Conservation (phyloP, 148 eudicot genomes). For the Tetragonia tetragonoides region DNA sequence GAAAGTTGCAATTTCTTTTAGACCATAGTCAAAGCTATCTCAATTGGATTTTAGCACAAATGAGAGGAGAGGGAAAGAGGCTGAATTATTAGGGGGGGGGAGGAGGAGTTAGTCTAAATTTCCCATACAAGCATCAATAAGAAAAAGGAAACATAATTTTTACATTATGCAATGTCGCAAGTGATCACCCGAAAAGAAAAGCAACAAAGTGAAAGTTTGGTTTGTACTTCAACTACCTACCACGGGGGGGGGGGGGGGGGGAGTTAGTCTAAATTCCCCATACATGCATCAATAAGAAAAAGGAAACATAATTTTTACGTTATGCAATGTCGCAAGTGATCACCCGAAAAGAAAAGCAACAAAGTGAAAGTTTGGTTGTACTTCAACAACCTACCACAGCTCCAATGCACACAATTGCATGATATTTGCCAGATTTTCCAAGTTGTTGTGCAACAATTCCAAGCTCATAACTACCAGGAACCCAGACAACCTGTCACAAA, state of each 20-base stretch:
- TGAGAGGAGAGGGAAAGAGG: neutral
- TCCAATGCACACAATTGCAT: constrained; percentile 89
- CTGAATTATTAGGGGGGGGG: neutral
- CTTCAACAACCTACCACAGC: constrained; percentile 75
- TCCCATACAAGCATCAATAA: neutral
- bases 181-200: constrained; percentile 11
- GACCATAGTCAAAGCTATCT: neutral
- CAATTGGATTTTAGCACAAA: neutral
- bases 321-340: neutral
- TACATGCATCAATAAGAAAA: neutral
- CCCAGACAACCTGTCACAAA: constrained; percentile 81
- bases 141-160: neutral
- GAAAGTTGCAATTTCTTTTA: neutral
- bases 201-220: constrained; percentile 2
- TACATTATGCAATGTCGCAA: neutral
- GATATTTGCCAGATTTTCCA: constrained; percentile 84
- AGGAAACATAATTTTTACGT: neutral
- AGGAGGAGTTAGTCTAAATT: neutral
- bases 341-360: constrained; percentile 13
- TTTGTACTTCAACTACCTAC: too few species aligned
- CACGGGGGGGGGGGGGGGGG: neutral
- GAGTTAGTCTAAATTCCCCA: neutral
- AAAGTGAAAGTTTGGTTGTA: neutral
- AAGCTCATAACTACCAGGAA: constrained; percentile 96
- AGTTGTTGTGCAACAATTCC: constrained; percentile 86